phyloP scores from a whole-genome alignment of 495 filamentous ascomycete species.

The Apodospora peruviana region DNA sequence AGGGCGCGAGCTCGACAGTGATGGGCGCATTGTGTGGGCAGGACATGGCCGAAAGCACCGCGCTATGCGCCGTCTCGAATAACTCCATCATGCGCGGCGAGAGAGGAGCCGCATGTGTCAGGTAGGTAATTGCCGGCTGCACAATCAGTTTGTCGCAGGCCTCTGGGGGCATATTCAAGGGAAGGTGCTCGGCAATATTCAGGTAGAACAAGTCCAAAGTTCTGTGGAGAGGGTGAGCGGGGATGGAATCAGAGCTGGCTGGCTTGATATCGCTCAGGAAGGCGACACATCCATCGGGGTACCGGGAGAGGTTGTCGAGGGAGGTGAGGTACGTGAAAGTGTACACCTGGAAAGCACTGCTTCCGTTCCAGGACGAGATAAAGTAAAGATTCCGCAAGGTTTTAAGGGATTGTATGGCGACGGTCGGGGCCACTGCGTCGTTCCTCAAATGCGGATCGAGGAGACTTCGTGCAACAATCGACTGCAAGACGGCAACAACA shows the following conservation, averaged over 20 bases:
- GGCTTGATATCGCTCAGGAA: constrained; percentile 64
- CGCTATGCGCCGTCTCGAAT: constrained; percentile 88
- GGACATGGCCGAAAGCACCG: constrained; percentile 76
- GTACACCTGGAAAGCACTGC: constrained; percentile 69
- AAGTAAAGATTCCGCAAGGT: constrained; percentile 83
- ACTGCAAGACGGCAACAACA: constrained; percentile 67
- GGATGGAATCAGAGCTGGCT: constrained; percentile 55
- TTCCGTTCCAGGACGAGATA: constrained; percentile 71
- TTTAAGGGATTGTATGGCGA: constrained; percentile 72
- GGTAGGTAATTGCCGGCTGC: constrained; percentile 68
- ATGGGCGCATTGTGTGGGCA: constrained; percentile 69
- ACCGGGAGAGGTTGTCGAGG: constrained; percentile 79
- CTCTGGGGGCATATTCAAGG: constrained; percentile 56
- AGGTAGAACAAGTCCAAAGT: constrained; percentile 88
- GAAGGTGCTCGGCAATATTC: constrained; percentile 83
- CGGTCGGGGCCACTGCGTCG: constrained; percentile 53
- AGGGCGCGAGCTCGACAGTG: constrained; percentile 68
- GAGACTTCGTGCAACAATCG: constrained; percentile 60
- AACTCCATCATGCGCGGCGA: constrained; percentile 54
- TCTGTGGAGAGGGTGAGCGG: constrained; percentile 68
- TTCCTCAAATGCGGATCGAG: constrained; percentile 38
- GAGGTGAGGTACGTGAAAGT: constrained; percentile 80
- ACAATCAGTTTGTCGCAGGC: constrained; percentile 70
- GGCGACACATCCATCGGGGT: constrained; percentile 60
- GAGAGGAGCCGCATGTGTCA: constrained; percentile 48